Evolutionary conservation across 768 basidiomycete species (phyloP).

Genomic region (Suillus decipiens): DNA sequence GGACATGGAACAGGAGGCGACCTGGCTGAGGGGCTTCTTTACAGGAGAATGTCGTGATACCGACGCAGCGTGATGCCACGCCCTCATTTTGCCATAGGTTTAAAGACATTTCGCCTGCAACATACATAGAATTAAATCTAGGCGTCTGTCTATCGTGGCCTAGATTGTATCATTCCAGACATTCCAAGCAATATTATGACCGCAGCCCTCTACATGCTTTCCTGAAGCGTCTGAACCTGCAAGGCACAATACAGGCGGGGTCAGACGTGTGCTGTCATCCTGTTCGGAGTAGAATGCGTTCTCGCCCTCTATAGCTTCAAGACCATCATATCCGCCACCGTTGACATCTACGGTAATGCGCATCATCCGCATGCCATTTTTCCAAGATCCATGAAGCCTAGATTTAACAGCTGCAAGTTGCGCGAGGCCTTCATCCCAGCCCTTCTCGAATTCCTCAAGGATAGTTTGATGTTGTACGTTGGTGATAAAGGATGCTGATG

Average conservation of each 20-base stretch:
- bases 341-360: slow-evolving; percentile 33
- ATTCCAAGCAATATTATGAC: slow-evolving; percentile 36
- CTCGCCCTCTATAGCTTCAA: slow-evolving; percentile 34
- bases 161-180: slow-evolving; percentile 38
- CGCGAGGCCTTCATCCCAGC: slow-evolving; percentile 63
- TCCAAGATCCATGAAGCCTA: slow-evolving; percentile 47
- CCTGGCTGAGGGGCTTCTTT: slow-evolving; percentile 65
- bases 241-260: slow-evolving; percentile 40
- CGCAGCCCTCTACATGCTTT: slow-evolving; percentile 39
- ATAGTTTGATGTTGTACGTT: slow-evolving; percentile 42
- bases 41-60: slow-evolving; percentile 8
- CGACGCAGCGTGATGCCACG: neutral
- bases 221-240: slow-evolving; percentile 32
- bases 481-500: slow-evolving; percentile 35
- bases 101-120: neutral
- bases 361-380: slow-evolving; percentile 48
- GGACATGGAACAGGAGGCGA: slow-evolving; percentile 83
- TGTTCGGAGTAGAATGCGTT: slow-evolving; percentile 27
- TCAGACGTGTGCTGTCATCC: slow-evolving; percentile 16
- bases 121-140: neutral
- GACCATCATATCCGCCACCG: slow-evolving; percentile 36
- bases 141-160: slow-evolving; percentile 1
- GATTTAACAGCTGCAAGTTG: slow-evolving; percentile 51
- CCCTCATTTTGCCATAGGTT: neutral
- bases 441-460: slow-evolving; percentile 54